Conservation (phyloP, 495 filamentous ascomycete species). For the Lepraria neglecta region DNA sequence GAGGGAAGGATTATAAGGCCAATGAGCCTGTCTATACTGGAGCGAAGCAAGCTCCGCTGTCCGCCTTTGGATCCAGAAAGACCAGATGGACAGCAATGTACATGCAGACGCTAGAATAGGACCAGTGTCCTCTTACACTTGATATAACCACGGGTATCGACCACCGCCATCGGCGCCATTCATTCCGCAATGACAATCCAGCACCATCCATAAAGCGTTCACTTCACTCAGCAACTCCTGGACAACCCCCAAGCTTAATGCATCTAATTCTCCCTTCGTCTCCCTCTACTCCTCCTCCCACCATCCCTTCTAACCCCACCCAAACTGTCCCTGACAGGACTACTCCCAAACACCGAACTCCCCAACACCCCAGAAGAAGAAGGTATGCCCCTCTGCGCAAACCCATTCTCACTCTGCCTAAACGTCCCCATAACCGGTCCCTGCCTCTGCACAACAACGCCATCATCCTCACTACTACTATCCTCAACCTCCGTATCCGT, state of each 20-base stretch:
- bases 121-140: too few relatives aligned
- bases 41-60: too few relatives aligned
- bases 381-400: conserved; percentile 32
- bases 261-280: conserved; percentile 21
- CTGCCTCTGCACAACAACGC: conserved; percentile 17
- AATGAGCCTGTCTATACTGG: too few relatives aligned
- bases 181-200: too few relatives aligned
- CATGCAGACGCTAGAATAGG: too few relatives aligned
- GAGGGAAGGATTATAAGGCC: not conserved
- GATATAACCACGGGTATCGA: too few relatives aligned
- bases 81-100: too few relatives aligned
- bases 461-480: conserved; percentile 33
- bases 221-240: too few relatives aligned
- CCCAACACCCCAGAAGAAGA: conserved; percentile 14
- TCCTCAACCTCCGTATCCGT: conserved; percentile 43
- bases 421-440: conserved; percentile 28
- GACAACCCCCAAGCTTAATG: not conserved
- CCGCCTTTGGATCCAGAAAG: too few relatives aligned
- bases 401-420: conserved; percentile 26
- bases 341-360: conserved; percentile 24
- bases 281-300: conserved; percentile 12
- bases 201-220: too few relatives aligned
- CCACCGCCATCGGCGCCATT: too few relatives aligned
- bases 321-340: conserved; percentile 19
- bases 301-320: conserved; percentile 15